Conservation (phyloP, 2,329 filamentous ascomycete genomes). For the Botryotinia narcissicola region DNA sequence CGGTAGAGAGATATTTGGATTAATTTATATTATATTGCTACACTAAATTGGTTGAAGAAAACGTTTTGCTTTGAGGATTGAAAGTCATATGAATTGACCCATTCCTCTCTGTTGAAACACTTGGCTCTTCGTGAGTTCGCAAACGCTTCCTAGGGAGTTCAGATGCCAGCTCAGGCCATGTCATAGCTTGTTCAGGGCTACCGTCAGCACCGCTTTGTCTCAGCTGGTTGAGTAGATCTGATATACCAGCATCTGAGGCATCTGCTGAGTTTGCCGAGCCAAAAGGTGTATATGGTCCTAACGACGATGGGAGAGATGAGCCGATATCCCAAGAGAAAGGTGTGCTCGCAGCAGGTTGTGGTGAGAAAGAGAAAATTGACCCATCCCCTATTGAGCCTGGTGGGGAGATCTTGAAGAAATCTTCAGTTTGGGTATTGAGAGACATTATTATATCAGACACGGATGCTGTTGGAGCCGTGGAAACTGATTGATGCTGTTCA, state of each 20-base stretch:
- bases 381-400: neutral
- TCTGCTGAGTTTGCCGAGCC: neutral
- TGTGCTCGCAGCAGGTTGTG: neutral
- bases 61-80: neutral
- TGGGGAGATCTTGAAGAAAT: neutral
- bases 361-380: neutral
- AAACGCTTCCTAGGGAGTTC: neutral
- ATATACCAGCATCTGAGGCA: neutral
- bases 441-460: neutral
- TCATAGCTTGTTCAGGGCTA: neutral
- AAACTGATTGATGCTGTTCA: neutral
- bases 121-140: neutral
- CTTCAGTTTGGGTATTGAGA: neutral
- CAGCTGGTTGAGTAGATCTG: neutral
- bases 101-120: neutral
- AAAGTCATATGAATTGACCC: neutral
- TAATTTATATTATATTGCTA: neutral
- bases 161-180: neutral
- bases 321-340: neutral
- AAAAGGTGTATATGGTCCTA: neutral
- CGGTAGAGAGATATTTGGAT: neutral
- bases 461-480: neutral
- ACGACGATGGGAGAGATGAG: neutral
- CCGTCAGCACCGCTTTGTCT: neutral
- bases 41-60: neutral